Conservation (phyloP, 2,329 filamentous ascomycete genomes). For the Cladophialophora yegresii region DNA sequence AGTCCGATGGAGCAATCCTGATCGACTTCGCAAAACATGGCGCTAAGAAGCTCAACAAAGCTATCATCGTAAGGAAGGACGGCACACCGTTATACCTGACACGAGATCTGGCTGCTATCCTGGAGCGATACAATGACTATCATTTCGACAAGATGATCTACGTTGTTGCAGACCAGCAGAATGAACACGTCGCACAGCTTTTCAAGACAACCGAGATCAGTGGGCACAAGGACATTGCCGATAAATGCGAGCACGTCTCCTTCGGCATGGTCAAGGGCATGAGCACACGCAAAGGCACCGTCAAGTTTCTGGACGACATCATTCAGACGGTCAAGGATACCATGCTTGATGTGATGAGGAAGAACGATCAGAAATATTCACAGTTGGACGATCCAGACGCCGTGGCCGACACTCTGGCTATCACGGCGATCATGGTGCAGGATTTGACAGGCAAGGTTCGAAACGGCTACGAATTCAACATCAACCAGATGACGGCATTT, state of each 20-base stretch:
- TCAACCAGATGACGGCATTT: constrained; percentile 66
- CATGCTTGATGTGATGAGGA: constrained; percentile 97
- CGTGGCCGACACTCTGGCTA: constrained; percentile 84
- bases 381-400: constrained; percentile 82
- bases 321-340: constrained; percentile 80
- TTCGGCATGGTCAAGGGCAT: constrained; percentile 69
- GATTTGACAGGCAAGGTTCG: constrained; percentile 90
- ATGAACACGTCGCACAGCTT: constrained; percentile 64
- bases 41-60: constrained; percentile 67
- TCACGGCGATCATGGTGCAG: constrained; percentile 95
- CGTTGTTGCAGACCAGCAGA: constrained; percentile 65
- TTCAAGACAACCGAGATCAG: constrained; percentile 67
- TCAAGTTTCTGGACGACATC: constrained; percentile 74
- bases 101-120: constrained; percentile 67
- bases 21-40: constrained; percentile 70
- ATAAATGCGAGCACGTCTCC: constrained; percentile 64
- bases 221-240: constrained; percentile 61
- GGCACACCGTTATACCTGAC: constrained; percentile 70
- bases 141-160: constrained; percentile 70
- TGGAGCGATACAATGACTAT: constrained; percentile 64
- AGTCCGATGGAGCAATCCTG: constrained; percentile 66
- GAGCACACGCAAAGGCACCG: constrained; percentile 67
- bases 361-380: constrained; percentile 85
- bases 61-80: constrained; percentile 66
- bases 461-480: constrained; percentile 67